Conservation (phyloP, 1,139 yeast species). For the Candida gigantensis region DNA sequence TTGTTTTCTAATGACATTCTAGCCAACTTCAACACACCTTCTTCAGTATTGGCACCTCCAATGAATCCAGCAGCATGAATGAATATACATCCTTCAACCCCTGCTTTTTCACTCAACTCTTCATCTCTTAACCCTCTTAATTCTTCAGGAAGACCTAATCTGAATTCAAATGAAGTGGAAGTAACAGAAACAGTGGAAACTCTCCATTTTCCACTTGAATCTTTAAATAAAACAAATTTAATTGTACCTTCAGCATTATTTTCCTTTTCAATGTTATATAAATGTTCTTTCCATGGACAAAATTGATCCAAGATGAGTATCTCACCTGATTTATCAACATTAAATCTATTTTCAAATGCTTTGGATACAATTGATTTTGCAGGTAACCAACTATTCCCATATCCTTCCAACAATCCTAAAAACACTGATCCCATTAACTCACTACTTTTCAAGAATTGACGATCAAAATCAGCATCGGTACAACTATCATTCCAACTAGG, state of each 20-base stretch:
- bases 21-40: slow-evolving; percentile 81
- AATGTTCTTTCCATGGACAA: slow-evolving; percentile 95
- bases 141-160: slow-evolving; percentile 83
- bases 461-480: slow-evolving; percentile 67
- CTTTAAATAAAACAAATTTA: slow-evolving; percentile 79
- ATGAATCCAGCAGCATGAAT: slow-evolving; percentile 97
- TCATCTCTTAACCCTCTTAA: slow-evolving; percentile 96
- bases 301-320: slow-evolving; percentile 70
- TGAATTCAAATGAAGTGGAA: slow-evolving; percentile 75
- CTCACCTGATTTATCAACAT: slow-evolving; percentile 64
- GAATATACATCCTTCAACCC: slow-evolving; percentile 83
- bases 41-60: slow-evolving; percentile 86
- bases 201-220: slow-evolving; percentile 76
- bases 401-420: slow-evolving; percentile 62
- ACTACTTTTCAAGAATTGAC: slow-evolving; percentile 69
- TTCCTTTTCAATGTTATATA: slow-evolving; percentile 72
- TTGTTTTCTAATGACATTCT: slow-evolving; percentile 30
- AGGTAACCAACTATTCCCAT: slow-evolving; percentile 89
- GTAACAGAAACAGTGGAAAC: slow-evolving; percentile 84
- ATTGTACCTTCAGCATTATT: slow-evolving; percentile 54
- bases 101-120: slow-evolving; percentile 67
- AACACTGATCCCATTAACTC: slow-evolving; percentile 83
- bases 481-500: slow-evolving; percentile 79
- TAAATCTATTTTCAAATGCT: slow-evolving; percentile 60
- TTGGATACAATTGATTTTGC: slow-evolving; percentile 75